Evolutionary conservation across 208 protist genomes (phyloP), one percentile per base, ranked within the genome.

Genomic region (Endotrypanum monterogeii): DNA sequence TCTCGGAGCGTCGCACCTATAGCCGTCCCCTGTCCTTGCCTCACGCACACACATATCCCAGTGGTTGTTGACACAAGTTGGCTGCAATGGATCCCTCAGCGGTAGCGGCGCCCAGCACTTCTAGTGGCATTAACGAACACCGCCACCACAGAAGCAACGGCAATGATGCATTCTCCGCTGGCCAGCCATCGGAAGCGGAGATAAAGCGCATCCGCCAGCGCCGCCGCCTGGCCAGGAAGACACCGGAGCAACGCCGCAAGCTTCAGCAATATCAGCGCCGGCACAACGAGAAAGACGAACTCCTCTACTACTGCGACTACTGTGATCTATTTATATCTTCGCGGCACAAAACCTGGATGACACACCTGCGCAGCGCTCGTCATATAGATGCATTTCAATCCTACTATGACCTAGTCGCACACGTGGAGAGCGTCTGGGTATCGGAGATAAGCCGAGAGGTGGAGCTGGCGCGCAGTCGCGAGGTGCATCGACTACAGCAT

Each of bases 271-370:
- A 94, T 71, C 58, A 77, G 28, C 88, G 92, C 12, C 83, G 92
- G 1, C 92, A 96, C 77, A 96, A 95, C 74, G 92, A 96, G 57
- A 83, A 86, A 35, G 89, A 96, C 67, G 90, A 82, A 16, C 80
- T 79, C 3, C 76, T 96, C 23, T 84, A 83, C 66, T 96, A 95
- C 80, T 96, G 92, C 73, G 90, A 94, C 73, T 95, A 95, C 83
- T 96, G 92, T 58, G 90, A 96, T 75, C 56, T 95, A 23, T 96
- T 96, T 63, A 67, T 96, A 46, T 92, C 89, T 62, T 84, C 80
- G 1, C 75, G 78, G 20, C 80, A 70, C 12, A 80, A 77, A 50
- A 68, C 74, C 20, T 94, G 89, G 84, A 11, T 30, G 67, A 37
- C 44, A n/a, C 92, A 97, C 82, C 73, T 93, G 44, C 20, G 63